Evolutionary conservation across 768 basidiomycete genomes (phyloP).

Genomic region (Kwoniella dejecticola): DNA sequence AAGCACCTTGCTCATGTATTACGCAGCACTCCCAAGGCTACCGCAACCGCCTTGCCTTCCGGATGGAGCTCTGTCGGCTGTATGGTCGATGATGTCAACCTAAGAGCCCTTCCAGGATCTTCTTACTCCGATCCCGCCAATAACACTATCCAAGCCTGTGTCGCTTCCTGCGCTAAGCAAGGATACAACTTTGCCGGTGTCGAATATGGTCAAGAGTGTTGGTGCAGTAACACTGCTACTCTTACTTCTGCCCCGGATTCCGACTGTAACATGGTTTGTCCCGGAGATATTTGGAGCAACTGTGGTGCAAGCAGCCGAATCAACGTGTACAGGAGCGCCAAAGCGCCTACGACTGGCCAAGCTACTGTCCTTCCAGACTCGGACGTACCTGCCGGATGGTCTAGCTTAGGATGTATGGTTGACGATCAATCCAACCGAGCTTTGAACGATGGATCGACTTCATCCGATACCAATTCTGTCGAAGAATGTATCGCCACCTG

Average conservation of each 20-base stretch:
- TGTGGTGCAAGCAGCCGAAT: slow-evolving; percentile 25
- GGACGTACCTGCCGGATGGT: slow-evolving; percentile 26
- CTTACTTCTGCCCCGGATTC: slow-evolving; percentile 5
- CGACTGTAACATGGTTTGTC: slow-evolving; percentile 31
- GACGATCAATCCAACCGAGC: slow-evolving; percentile 35
- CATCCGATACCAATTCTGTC: slow-evolving; percentile 24
- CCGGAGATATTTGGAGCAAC: slow-evolving; percentile 18
- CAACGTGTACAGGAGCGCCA: slow-evolving; percentile 21
- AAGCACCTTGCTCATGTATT: too few relatives aligned
- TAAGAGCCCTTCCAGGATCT: slow-evolving; percentile 34
- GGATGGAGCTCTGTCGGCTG: slow-evolving; percentile 24
- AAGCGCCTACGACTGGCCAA: slow-evolving; percentile 11
- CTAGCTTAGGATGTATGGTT: slow-evolving; percentile 27
- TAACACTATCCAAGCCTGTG: slow-evolving; percentile 33
- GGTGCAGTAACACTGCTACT: slow-evolving; percentile 20
- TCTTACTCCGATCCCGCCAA: slow-evolving; percentile 13
- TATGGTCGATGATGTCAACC: slow-evolving; percentile 12
- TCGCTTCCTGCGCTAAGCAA: slow-evolving; percentile 20
- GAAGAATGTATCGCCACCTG: slow-evolving; percentile 29
- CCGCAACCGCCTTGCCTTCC: slow-evolving; percentile 14
- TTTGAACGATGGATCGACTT: slow-evolving; percentile 34
- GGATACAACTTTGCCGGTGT: slow-evolving; percentile 34
- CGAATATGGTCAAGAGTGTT: slow-evolving; percentile 27
- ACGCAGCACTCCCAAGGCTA: neutral
- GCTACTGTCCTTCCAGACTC: slow-evolving; percentile 20